Conservation (phyloP, 192 early-diverging fungal genomes). For the Allomyces macrogynus region DNA sequence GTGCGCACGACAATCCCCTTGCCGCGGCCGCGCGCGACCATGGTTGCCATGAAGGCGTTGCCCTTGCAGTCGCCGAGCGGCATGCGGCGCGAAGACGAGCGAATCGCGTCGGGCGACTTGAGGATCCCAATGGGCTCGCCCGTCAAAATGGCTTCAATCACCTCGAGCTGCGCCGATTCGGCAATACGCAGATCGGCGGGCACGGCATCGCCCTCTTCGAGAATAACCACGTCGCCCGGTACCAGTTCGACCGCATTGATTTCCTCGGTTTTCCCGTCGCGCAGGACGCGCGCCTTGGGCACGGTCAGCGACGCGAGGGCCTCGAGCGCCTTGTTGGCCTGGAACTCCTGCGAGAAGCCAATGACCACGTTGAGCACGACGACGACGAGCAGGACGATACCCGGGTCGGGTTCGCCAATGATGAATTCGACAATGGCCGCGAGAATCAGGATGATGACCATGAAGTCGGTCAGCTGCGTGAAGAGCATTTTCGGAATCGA, state of each 20-base stretch:
- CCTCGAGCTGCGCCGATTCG: conserved; percentile 69
- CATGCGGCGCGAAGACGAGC: conserved; percentile 26
- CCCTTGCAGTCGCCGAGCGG: conserved; percentile 86
- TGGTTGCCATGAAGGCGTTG: conserved; percentile 91
- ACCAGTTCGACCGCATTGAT: conserved; percentile 63
- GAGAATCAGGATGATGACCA: conserved; percentile 72
- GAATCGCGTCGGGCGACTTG: conserved; percentile 46
- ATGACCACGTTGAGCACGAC: conserved; percentile 72
- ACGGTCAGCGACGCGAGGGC: conserved; percentile 73
- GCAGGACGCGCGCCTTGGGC: conserved; percentile 67
- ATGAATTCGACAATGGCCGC: conserved; percentile 61
- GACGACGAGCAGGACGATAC: conserved; percentile 49
- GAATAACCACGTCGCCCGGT: conserved; percentile 73
- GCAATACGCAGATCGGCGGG: conserved; percentile 76
- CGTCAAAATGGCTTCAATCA: conserved; percentile 80
- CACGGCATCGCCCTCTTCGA: conserved; percentile 86
- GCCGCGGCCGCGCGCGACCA: conserved; percentile 72
- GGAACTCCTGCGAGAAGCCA: conserved; percentile 89
- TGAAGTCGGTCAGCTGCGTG: conserved; percentile 80
- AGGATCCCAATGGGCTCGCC: conserved; percentile 71
- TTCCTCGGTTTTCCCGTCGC: conserved; percentile 48
- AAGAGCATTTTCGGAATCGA: conserved; percentile 54
- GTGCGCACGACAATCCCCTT: conserved; percentile 84
- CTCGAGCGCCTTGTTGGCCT: conserved; percentile 86
- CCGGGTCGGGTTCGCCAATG: conserved; percentile 48